Base-by-base conservation (phyloP, 345 rosid species). In the Acer saccharum region DNA sequence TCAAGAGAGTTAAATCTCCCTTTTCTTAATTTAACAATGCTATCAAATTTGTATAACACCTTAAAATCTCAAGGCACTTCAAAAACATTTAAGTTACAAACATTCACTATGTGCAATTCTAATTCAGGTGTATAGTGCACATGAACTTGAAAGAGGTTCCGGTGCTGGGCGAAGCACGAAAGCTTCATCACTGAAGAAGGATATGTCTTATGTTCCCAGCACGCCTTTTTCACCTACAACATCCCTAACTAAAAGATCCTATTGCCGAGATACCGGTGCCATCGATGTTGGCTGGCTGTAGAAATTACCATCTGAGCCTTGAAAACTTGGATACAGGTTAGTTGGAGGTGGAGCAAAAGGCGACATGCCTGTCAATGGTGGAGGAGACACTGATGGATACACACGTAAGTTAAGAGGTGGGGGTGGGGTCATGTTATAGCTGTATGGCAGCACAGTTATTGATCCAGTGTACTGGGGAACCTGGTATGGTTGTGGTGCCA, bases 261-360 rank as follows among this genome's bases (percentile, higher is more conserved):
- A 93, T 63, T 92, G 96, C 62, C 94, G 86, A 60, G 93, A 83
- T 70, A 93, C 79, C 11, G 98, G 97, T 10, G 93, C 89, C 80
- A 89, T 68, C 5, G 95, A 84, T 27, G 95, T 65, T n/a, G 84
- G 86, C 73, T 88, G 92, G 80, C 81, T 84, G 75, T 92, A 90
- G 75, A 91, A 83, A 50, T 73, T 86, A 50, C 96, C 92, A 54
- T 93, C 98, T 43, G 93, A 87, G 54, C 94, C 90, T 43, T 88
- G 93, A 80, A 82, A 90, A 68, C 78, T 86, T 77, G 88, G 95
- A 83, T 85, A 90, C 44, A 93, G 80, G 88, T 77, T 87, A 2
- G 88, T 78, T 0, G 87, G 80, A 1, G 90, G 69, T 21, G 85
- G 16, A 6, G 88, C 50, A 11, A 84, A 86, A 7, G 90, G 87